These are phyloP conservation scores for Cladophialophora carrionii DNA, from an alignment of 2,329 filamentous ascomycete genomes.

Conservation along the genomic window DNA sequence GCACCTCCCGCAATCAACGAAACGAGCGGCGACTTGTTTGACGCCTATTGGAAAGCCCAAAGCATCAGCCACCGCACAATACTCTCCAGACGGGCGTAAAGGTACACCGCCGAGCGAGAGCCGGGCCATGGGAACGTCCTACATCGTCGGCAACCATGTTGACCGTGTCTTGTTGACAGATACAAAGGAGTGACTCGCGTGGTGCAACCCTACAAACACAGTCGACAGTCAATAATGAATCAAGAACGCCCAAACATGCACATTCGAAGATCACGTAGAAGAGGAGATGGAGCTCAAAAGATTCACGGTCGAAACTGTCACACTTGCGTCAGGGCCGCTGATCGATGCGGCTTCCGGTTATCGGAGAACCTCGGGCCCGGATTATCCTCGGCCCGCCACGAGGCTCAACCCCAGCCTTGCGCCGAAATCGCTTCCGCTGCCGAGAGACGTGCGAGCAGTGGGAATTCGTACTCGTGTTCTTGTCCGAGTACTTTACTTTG, in stretches of 20 bases:
- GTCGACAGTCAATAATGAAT: neutral
- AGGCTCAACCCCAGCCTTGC: neutral
- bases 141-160: constrained; percentile 29
- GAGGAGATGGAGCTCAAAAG: neutral
- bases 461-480: neutral
- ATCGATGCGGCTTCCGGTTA: constrained; percentile 1
- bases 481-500: neutral
- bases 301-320: neutral
- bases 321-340: constrained; percentile 2
- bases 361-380: neutral
- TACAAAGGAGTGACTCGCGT: neutral
- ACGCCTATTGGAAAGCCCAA: constrained; percentile 7
- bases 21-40: constrained; percentile 44
- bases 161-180: neutral
- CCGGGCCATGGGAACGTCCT: constrained; percentile 1
- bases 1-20: constrained; percentile 57
- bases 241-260: neutral
- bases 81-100: neutral
- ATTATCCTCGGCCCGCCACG: neutral
- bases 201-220: neutral
- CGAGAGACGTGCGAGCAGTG: neutral
- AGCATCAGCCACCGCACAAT: neutral
- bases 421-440: neutral
- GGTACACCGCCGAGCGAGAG: neutral
- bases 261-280: neutral